Evolutionary conservation across 106 monocot genomes (phyloP).

Genomic region (Allium fistulosum): DNA sequence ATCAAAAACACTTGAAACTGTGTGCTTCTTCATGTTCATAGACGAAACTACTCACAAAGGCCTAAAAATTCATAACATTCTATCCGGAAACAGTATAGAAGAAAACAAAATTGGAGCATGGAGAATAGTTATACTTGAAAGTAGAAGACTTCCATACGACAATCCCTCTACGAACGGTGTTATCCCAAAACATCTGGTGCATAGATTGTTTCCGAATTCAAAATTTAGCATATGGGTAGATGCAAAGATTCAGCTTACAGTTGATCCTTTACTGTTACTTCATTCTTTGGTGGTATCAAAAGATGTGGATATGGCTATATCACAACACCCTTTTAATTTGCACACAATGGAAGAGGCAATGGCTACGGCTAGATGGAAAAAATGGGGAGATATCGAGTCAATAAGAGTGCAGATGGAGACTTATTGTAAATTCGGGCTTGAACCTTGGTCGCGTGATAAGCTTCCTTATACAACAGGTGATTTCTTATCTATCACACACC

Average conservation of each 20-base stretch:
- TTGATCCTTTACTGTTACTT: constrained; percentile 66
- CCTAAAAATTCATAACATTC: constrained; percentile 47
- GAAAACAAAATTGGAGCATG: constrained; percentile 44
- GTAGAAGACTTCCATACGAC: constrained; percentile 40
- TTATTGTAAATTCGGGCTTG: constrained; percentile 67
- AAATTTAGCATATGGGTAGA: constrained; percentile 87
- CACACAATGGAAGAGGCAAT: constrained; percentile 92
- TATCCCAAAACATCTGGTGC: constrained; percentile 64
- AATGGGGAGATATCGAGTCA: constrained; percentile 57
- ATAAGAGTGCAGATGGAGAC: constrained; percentile 80
- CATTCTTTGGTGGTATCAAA: constrained; percentile 52
- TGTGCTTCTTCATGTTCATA: constrained; percentile 95
- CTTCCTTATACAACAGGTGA: constrained; percentile 66
- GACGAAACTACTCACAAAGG: constrained; percentile 48
- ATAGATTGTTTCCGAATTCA: constrained; percentile 81
- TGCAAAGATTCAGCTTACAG: constrained; percentile 85
- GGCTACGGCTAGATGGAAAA: constrained; percentile 80
- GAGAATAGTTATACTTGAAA: constrained; percentile 39
- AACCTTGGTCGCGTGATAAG: constrained; percentile 76
- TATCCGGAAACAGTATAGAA: background rate
- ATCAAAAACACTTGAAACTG: constrained; percentile 33
- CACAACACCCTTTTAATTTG: constrained; percentile 72
- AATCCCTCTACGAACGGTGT: constrained; percentile 84
- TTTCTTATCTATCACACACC: background rate
- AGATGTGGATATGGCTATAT: constrained; percentile 61